A percentile compares a stretch with the other conserved stretches of the same genome.
Conservation (phyloP, 768 basidiomycete genomes). For the Podaxis sp. region DNA sequence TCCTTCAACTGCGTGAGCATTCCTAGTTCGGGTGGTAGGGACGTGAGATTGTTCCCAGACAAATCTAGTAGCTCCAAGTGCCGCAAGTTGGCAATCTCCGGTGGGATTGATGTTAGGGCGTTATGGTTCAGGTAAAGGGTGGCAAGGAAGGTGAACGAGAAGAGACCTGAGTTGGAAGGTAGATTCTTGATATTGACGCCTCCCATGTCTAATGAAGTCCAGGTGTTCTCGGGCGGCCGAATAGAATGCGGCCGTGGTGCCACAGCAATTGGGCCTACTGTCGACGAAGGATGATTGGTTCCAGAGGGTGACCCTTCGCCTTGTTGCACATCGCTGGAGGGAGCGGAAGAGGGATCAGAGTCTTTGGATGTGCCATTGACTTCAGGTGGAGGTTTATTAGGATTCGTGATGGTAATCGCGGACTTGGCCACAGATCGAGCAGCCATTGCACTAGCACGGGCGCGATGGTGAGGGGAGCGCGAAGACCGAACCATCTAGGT, state of each 20-base stretch:
- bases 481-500: constrained; percentile 79
- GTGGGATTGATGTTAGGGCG: constrained; percentile 71
- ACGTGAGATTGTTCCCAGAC: constrained; percentile 80
- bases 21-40: constrained; percentile 85
- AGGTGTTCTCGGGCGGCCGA: constrained; percentile 72
- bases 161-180: constrained; percentile 71
- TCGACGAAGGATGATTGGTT: constrained; percentile 71
- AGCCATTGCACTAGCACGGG: constrained; percentile 92
- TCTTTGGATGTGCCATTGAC: constrained; percentile 31
- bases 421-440: constrained; percentile 84
- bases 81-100: constrained; percentile 79
- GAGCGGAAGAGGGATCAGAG: constrained; percentile 30
- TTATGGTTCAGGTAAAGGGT: constrained; percentile 98
- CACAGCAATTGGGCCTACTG: constrained; percentile 70
- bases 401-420: constrained; percentile 90
- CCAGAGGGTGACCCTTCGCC: constrained; percentile 27
- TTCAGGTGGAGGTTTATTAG: constrained; percentile 56
- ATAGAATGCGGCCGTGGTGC: constrained; percentile 62
- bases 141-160: constrained; percentile 89
- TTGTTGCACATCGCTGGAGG: constrained; percentile 21
- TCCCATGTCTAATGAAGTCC: constrained; percentile 95
- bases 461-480: constrained; percentile 90
- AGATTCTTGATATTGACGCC: constrained; percentile 92
- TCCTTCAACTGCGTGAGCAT: constrained; percentile 90
- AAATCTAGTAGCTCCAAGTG: constrained; percentile 90